A percentile compares a stretch with the other conserved stretches of the same genome.
phyloP scores from a whole-genome alignment of 768 basidiomycete genomes.

The Russula sp. region DNA sequence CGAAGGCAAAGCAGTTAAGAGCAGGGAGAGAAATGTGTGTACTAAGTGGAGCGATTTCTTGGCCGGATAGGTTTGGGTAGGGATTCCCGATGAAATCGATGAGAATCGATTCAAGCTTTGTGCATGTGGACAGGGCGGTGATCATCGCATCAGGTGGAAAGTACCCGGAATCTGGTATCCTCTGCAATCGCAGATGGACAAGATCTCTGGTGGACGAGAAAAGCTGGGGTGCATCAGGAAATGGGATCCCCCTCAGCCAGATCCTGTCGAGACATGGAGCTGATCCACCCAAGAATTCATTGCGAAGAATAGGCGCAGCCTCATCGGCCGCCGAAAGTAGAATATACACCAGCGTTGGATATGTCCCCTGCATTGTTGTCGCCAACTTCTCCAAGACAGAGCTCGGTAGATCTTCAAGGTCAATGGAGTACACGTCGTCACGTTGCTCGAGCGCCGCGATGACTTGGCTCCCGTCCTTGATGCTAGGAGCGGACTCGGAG shows the following conservation, averaged over 20 bases:
- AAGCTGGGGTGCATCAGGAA: constrained; percentile 3
- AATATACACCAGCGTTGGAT: not conserved
- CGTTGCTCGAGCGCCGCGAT: constrained; percentile 5
- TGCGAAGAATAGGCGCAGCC: not conserved
- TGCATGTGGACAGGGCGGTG: not conserved
- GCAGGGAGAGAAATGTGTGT: not conserved
- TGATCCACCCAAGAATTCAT: constrained; percentile 9
- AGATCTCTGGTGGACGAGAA: constrained; percentile 5
- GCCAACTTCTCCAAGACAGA: not conserved
- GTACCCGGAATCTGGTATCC: constrained; percentile 9
- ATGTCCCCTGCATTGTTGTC: not conserved
- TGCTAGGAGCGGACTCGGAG: not conserved
- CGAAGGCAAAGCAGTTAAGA: not conserved
- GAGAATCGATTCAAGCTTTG: not conserved
- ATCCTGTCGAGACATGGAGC: not conserved
- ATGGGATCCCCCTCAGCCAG: not conserved
- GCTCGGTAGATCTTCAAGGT: not conserved
- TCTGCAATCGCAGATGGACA: not conserved
- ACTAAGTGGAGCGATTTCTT: not conserved
- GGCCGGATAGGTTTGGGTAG: not conserved
- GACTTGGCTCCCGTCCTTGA: not conserved
- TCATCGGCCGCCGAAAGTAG: not conserved
- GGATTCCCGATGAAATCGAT: not conserved
- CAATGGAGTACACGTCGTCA: not conserved
- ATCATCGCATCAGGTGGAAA: constrained; percentile 8